Base-by-base conservation (phyloP, 805 yeast genomes). In the Barnettozyma sp. region DNA sequence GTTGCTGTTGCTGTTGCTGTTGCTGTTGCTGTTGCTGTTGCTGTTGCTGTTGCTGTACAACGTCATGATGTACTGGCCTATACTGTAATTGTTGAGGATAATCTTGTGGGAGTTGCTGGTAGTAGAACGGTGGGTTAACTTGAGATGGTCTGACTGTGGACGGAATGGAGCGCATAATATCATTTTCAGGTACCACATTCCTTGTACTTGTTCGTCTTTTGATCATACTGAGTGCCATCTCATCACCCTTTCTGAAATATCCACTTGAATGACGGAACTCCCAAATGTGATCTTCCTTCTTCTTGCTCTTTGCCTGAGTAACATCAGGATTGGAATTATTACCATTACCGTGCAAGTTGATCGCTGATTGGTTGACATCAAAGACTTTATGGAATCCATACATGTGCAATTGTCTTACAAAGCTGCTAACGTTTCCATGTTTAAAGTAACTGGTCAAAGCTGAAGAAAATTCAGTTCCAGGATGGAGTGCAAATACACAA, bases 381-480 rank as follows among this genome's bases (percentile, higher is more conserved):
- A 52, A 47, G 63, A 72, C 78, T 61, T 88, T 87, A 59, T 88
- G 96, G 63, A 88, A 87, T 2, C 96, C 96, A 56, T 87, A 87
- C 97, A 88, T 90, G 64, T 90, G 95, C 30, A 88, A 65, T 60
- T 90, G 97, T 31, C 97, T 74, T 23, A 90, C 95, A 63, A 90
- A 90, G 41, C 90, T 78, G 17, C 95, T 86, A 20, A 88, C 86
- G 54, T 90, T 90, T 4, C 94, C 94, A 62, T 88, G 97, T 56
- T 90, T 90, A 67, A 90, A 88, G 56, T 83, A 87, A 31, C 68
- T 67, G n/a, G 82, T 76, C 33, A 82, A 54, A 1, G 73, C 72
- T 26, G 63, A 60, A 9, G 81, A 74, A 54, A 78, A 78, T 43
- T 76, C 81, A 20, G 74, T 65, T 13, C 78, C 76, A 0, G 85